phyloP scores from a whole-genome alignment of 192 early-diverging fungal genomes.

The Backusella mclennaniae region DNA sequence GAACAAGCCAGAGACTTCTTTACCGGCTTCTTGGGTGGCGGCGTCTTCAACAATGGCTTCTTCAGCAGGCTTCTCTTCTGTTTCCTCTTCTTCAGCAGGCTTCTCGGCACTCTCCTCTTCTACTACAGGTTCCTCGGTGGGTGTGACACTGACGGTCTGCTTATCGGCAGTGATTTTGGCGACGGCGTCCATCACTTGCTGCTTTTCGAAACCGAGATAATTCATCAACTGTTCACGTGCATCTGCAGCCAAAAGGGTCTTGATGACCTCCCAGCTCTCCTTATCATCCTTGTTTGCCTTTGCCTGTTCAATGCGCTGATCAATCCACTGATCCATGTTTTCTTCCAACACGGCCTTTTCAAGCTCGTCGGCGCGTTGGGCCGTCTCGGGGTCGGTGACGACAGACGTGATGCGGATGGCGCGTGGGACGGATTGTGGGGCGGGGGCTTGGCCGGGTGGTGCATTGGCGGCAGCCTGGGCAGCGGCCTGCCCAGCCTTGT shows the following conservation, averaged over 20 bases:
- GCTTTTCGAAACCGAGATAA: conserved; percentile 88
- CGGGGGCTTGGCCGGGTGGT: conserved; percentile 39
- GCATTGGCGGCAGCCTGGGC: conserved; percentile 22
- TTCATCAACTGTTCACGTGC: conserved; percentile 78
- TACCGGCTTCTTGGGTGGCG: not conserved
- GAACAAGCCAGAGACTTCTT: conserved; percentile 22
- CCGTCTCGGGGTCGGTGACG: conserved; percentile 73
- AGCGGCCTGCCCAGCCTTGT: conserved; percentile 42
- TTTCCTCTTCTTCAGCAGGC: conserved; percentile 23
- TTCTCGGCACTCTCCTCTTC: conserved; percentile 5
- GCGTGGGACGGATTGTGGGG: conserved; percentile 30
- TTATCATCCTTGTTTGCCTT: conserved; percentile 25
- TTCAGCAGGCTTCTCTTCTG: conserved; percentile 24
- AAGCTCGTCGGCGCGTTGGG: conserved; percentile 67
- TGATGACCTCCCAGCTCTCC: conserved; percentile 79
- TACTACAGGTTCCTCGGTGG: conserved; percentile 2
- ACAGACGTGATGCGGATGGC: conserved; percentile 64
- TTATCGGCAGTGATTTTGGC: conserved; percentile 44
- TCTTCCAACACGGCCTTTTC: conserved; percentile 63
- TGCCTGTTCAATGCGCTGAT: conserved; percentile 43
- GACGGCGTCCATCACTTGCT: conserved; percentile 60
- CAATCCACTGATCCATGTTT: conserved; percentile 27
- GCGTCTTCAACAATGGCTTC: conserved; percentile 10
- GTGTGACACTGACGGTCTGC: conserved; percentile 8
- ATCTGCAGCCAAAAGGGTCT: conserved; percentile 77